Conservation (phyloP, 768 basidiomycete genomes). For the Tulasnella sp. region DNA sequence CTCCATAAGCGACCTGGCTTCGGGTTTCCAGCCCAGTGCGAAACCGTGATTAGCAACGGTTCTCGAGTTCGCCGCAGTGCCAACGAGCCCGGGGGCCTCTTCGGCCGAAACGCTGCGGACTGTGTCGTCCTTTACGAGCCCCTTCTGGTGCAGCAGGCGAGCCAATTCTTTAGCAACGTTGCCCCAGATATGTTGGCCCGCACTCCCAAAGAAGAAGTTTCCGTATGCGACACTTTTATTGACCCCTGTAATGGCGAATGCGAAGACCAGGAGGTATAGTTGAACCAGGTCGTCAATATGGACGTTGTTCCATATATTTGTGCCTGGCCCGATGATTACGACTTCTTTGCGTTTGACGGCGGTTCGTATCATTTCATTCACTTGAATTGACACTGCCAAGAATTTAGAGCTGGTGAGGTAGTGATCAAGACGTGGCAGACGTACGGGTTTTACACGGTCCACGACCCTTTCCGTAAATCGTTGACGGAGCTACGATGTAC, state of each 20-base stretch:
- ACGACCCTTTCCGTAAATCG: constrained; percentile 13
- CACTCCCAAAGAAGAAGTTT: constrained; percentile 14
- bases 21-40: constrained; percentile 19
- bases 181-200: constrained; percentile 6
- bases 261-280: constrained; percentile 15
- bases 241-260: constrained; percentile 5
- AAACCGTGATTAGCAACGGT: constrained; percentile 20
- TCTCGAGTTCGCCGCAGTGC: constrained; percentile 20
- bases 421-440: neutral
- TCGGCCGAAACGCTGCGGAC: neutral
- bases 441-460: constrained; percentile 11
- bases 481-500: constrained; percentile 17
- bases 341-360: constrained; percentile 16
- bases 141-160: constrained; percentile 13
- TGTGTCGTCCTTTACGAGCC: constrained; percentile 3
- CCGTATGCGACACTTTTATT: neutral
- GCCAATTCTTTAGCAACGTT: constrained; percentile 14
- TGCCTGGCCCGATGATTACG: constrained; percentile 12
- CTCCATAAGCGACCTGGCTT: neutral
- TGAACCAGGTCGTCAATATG: constrained; percentile 16
- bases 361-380: constrained; percentile 20
- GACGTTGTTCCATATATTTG: constrained; percentile 14
- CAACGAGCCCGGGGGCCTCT: constrained; percentile 7
- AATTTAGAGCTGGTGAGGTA: neutral
- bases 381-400: constrained; percentile 20